A percentile compares a stretch with the other conserved stretches of the same genome.
phyloP scores from a whole-genome alignment of 345 rosid species.

The Salix arbutifolia region DNA sequence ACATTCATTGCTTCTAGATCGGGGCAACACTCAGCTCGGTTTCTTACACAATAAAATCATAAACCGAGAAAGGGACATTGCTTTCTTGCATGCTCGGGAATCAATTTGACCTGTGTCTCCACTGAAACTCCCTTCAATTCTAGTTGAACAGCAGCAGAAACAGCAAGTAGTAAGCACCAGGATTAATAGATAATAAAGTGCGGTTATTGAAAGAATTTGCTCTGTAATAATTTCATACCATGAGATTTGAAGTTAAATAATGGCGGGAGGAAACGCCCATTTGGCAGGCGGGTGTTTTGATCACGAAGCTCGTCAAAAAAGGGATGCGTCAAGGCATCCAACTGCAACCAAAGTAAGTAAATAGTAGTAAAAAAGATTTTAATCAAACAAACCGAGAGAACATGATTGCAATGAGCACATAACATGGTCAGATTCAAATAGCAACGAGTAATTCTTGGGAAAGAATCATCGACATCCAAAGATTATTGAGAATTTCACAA shows the following conservation, averaged over 20 bases:
- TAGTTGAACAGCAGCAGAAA: slow-evolving; percentile 1
- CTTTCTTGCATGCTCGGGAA: slow-evolving; percentile 33
- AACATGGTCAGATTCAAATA: background rate
- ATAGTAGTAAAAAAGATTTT: background rate
- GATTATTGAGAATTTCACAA: background rate
- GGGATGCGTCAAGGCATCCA: slow-evolving; percentile 82
- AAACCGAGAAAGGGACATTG: slow-evolving; percentile 27
- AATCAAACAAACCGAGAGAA: background rate
- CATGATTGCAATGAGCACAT: background rate
- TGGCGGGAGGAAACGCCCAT: slow-evolving; percentile 84
- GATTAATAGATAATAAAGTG: background rate
- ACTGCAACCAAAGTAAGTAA: slow-evolving; percentile 36
- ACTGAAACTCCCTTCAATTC: slow-evolving; percentile 28
- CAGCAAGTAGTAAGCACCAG: background rate
- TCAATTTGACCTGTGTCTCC: slow-evolving; percentile 23
- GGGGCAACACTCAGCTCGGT: background rate
- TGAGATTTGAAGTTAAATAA: slow-evolving; percentile 82
- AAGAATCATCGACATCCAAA: background rate
- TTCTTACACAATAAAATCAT: slow-evolving; percentile 26
- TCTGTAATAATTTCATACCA: slow-evolving; percentile 34
- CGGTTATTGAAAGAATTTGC: background rate
- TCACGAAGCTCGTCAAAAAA: slow-evolving; percentile 95
- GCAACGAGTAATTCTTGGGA: background rate
- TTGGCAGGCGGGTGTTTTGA: slow-evolving; percentile 69
- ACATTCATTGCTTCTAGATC: slow-evolving; percentile 26